Percentiles rank a stretch among this genome's conserved stretches.
These are phyloP conservation scores for Heterobasidion annosum DNA, from an alignment of 1,284 basidiomycete genomes.

Conservation along the genomic window DNA sequence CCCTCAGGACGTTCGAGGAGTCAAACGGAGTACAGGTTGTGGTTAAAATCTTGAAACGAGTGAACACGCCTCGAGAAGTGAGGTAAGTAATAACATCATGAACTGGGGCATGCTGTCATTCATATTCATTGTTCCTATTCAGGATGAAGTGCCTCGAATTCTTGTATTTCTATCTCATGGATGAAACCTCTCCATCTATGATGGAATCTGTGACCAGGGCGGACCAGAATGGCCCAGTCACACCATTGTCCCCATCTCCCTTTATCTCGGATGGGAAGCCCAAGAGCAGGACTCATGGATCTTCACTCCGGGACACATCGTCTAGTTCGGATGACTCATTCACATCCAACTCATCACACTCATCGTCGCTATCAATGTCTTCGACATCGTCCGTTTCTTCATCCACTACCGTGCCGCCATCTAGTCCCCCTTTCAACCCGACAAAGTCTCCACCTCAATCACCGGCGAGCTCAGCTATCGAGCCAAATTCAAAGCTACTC, in stretches of 20 bases:
- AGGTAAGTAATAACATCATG: conserved; percentile 40
- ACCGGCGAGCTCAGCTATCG: conserved; percentile 1
- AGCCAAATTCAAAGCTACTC: conserved; percentile 31
- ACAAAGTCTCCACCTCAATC: conserved; percentile 8
- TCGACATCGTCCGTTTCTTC: conserved; percentile 19
- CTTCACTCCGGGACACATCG: conserved; percentile 7
- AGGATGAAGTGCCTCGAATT: conserved; percentile 94
- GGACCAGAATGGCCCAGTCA: conserved; percentile 12
- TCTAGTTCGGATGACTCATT: conserved; percentile 13
- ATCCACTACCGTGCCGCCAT: conserved; percentile 17
- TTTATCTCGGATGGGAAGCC: conserved; percentile 5
- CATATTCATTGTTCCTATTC: not conserved
- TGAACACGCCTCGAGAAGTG: conserved; percentile 74
- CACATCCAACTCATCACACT: conserved; percentile 18
- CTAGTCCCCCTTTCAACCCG: conserved; percentile 18
- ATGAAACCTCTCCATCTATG: conserved; percentile 39
- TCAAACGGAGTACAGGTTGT: conserved; percentile 69
- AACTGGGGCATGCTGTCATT: not conserved
- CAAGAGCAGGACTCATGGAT: not conserved
- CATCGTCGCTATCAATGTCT: conserved; percentile 25
- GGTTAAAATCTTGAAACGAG: conserved; percentile 76
- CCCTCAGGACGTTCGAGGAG: conserved; percentile 71
- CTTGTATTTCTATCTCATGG: conserved; percentile 85
- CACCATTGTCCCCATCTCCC: conserved; percentile 6
- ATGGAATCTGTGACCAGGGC: conserved; percentile 3